phyloP scores from a whole-genome alignment of 2,329 filamentous ascomycete species.

The Davidsoniella eucalypti region DNA sequence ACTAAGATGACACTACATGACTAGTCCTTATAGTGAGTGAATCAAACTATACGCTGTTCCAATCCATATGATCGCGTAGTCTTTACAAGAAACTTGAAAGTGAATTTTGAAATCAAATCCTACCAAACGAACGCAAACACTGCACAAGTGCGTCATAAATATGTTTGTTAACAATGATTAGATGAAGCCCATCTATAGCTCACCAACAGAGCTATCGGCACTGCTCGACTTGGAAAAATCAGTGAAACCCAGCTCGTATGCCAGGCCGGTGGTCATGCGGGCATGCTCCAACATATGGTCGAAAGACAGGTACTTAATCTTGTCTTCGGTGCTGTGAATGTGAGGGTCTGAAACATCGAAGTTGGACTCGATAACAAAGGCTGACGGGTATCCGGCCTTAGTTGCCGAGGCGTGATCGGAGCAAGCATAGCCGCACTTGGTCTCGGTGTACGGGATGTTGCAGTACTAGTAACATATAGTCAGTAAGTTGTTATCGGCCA shows the following conservation, averaged over 20 bases:
- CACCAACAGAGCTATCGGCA: conserved; percentile 11
- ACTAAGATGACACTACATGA: no score
- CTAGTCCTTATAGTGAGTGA: no score
- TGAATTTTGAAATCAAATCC: neutral
- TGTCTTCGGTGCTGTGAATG: conserved; percentile 59
- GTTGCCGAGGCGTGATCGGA: conserved; percentile 56
- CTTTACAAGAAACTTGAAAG: neutral
- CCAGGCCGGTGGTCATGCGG: conserved; percentile 29
- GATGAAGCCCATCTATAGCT: conserved; percentile 17
- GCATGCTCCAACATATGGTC: conserved; percentile 51
- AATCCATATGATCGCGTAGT: no score
- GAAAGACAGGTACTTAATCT: conserved; percentile 51
- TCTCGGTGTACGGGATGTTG: conserved; percentile 70
- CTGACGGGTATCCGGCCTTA: conserved; percentile 47
- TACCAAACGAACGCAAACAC: neutral
- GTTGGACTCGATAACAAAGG: conserved; percentile 46
- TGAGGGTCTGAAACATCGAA: conserved; percentile 47
- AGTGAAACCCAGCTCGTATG: conserved; percentile 44
- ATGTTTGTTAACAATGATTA: neutral
- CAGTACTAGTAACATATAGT: conserved; percentile 43
- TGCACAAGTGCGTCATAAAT: neutral
- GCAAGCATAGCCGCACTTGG: conserved; percentile 77
- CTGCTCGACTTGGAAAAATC: conserved; percentile 33
- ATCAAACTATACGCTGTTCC: no score
- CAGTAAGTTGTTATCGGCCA: neutral